These are phyloP conservation scores for Kingdonia uniflora DNA, from an alignment of 164 flowering plant species.

Conservation along the genomic window DNA sequence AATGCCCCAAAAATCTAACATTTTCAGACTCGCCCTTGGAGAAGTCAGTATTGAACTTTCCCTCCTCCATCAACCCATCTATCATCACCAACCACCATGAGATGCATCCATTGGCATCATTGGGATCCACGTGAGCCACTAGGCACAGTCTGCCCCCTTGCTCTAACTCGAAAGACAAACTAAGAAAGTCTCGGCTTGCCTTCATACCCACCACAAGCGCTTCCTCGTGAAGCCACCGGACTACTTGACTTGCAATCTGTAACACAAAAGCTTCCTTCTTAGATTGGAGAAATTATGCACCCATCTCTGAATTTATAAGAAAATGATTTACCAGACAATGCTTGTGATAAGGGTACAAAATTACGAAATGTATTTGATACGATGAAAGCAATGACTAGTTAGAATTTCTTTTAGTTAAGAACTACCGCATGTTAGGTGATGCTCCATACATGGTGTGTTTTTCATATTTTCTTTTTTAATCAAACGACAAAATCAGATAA, in stretches of 20 bases:
- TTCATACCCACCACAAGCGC: slow-evolving; percentile 79
- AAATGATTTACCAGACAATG: too few species aligned
- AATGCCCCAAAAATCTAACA: slow-evolving; percentile 60
- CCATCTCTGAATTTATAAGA: too few species aligned
- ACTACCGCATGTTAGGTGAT: too few species aligned
- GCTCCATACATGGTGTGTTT: too few species aligned
- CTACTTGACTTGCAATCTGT: slow-evolving; percentile 82
- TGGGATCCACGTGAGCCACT: slow-evolving; percentile 85
- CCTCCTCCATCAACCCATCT: slow-evolving; percentile 50
- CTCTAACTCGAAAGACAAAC: slow-evolving; percentile 76
- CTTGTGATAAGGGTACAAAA: too few species aligned
- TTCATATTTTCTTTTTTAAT: too few species aligned
- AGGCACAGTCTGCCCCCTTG: slow-evolving; percentile 67
- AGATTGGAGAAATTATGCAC: background rate
- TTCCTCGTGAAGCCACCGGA: slow-evolving; percentile 90
- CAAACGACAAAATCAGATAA: too few species aligned
- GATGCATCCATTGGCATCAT: slow-evolving; percentile 56
- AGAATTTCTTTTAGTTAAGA: too few species aligned
- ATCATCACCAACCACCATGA: slow-evolving; percentile 93
- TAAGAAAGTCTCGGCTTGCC: slow-evolving; percentile 58
- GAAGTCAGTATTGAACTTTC: slow-evolving; percentile 26
- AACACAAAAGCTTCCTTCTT: background rate
- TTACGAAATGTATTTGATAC: too few species aligned
- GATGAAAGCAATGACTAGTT: too few species aligned
- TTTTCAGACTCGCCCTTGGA: slow-evolving; percentile 35